Evolutionary conservation across 2,329 filamentous ascomycete species (phyloP), one percentile per base, ranked within the genome.

Genomic region (Karstenula rhodostoma): DNA sequence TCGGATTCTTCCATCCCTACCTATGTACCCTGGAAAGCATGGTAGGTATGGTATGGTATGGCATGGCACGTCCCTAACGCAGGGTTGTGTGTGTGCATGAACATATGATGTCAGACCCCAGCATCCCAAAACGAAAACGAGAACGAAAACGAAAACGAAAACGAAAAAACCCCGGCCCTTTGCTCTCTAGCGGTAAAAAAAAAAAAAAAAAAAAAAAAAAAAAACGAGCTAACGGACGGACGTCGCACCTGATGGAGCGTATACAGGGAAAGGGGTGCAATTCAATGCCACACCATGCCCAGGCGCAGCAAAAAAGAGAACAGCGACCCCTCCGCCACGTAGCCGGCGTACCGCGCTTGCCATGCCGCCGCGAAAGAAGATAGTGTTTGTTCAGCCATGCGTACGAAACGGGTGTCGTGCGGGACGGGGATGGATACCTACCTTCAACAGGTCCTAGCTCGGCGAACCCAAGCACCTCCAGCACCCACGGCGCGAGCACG

Each of bases 261-360:
- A 9, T 50, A 3, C 27, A 35, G n/a, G 27, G 19, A 2, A 22
- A 22, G 27, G 35, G 4, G 32, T 43, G 62, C 57, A 67, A 44
- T 43, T 64, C 57, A 67, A 44, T 67, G 68, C 72, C 68, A 73
- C 40, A 65, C 68, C 78, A 82, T 82, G 0, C 80, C 79, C 59
- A 82, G 62, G 13, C 77, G 69, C 72, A 82, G 80, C 33, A 82
- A 76, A 53, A 73, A 82, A 2, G 74, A 74, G 59, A 81, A 80
- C n/a, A 82, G 61, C 4, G 79, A 78, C 0, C 71, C 72, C 59
- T 77, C 77, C 0, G 79, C 77, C 53, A 82, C 78, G 49, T 74
- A 74, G 1, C 78, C 79, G 2, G 66, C 68, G 65, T 81, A 81
- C 1, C 55, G 63, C 0, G 71, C 60, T 65, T 81, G 76, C 78